Percentiles rank a stretch among this genome's conserved stretches.
phyloP scores from a whole-genome alignment of 352 stramenopile genomes.

The Pythium periplocum region DNA sequence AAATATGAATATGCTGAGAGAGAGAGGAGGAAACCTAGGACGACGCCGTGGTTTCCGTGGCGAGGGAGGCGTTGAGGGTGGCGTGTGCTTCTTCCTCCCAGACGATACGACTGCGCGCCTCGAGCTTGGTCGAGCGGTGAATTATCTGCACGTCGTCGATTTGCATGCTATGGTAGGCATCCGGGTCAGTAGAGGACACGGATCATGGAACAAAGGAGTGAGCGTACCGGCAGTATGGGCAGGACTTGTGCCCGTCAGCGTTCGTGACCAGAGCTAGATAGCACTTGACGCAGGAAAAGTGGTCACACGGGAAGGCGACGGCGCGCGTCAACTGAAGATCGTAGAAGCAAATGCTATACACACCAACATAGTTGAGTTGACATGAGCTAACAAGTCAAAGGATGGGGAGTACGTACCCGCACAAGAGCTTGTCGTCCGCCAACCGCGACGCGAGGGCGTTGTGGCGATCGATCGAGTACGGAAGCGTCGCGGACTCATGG shows the following conservation, averaged over 20 bases:
- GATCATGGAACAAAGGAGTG: neutral
- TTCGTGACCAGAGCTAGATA: constrained; percentile 46
- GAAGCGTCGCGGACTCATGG: constrained; percentile 6
- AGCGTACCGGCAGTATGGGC: constrained; percentile 52
- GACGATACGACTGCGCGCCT: constrained; percentile 7
- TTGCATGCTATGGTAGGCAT: constrained; percentile 7
- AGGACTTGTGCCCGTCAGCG: constrained; percentile 47
- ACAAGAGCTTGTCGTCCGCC: constrained; percentile 61
- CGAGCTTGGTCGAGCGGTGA: constrained; percentile 21
- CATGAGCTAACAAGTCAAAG: too few species aligned
- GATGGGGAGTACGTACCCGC: constrained; percentile 22
- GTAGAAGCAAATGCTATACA: constrained; percentile 58
- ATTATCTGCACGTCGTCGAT: constrained; percentile 15
- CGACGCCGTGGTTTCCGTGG: too few species aligned
- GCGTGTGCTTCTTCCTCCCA: constrained; percentile 2
- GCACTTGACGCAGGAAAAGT: constrained; percentile 59
- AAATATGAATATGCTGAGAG: too few species aligned
- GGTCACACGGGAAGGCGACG: constrained; percentile 57
- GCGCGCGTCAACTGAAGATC: constrained; percentile 46
- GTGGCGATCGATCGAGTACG: constrained; percentile 49
- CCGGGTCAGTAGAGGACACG: too few species aligned
- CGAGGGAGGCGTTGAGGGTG: too few species aligned
- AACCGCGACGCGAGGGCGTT: constrained; percentile 40
- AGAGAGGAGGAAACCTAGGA: too few species aligned
- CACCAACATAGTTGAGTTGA: neutral